A percentile compares a stretch with the other conserved stretches of the same genome.
Evolutionary conservation across 352 stramenopile genomes (phyloP).

Genomic region (Peronosclerospora sorghi): DNA sequence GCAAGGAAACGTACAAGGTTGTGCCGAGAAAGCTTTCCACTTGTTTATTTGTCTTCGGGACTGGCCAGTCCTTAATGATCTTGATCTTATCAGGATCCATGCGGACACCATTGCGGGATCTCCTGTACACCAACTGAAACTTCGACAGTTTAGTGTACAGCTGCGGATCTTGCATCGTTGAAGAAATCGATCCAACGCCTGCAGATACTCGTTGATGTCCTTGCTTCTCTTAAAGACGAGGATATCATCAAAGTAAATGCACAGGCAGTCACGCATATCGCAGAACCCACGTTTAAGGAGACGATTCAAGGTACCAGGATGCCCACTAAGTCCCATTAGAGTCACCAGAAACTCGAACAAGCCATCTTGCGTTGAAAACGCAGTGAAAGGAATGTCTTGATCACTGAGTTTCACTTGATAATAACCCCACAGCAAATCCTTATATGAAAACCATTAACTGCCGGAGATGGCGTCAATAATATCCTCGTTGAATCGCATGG

Average conservation of each 20-base stretch:
- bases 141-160: slow-evolving; percentile 3
- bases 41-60: background rate
- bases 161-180: background rate
- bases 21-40: slow-evolving; percentile 1
- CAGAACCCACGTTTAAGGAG: background rate
- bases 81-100: slow-evolving; percentile 7
- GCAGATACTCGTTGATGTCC: background rate
- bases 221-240: background rate
- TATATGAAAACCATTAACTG: background rate
- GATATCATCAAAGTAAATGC: slow-evolving; percentile 3
- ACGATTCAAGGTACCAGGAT: background rate
- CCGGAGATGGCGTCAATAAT: background rate
- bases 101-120: background rate
- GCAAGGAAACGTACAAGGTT: slow-evolving; percentile 1
- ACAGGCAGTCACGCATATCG: background rate
- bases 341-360: slow-evolving; percentile 3
- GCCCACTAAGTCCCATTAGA: background rate
- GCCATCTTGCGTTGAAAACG: background rate
- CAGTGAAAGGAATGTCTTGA: slow-evolving; percentile 2
- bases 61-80: background rate
- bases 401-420: slow-evolving; percentile 1
- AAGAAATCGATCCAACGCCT: background rate
- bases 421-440: slow-evolving; percentile 1
- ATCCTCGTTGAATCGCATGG: background rate
- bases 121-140: background rate